Base-by-base conservation (phyloP, 345 rosid species). In the Salix udensis region DNA sequence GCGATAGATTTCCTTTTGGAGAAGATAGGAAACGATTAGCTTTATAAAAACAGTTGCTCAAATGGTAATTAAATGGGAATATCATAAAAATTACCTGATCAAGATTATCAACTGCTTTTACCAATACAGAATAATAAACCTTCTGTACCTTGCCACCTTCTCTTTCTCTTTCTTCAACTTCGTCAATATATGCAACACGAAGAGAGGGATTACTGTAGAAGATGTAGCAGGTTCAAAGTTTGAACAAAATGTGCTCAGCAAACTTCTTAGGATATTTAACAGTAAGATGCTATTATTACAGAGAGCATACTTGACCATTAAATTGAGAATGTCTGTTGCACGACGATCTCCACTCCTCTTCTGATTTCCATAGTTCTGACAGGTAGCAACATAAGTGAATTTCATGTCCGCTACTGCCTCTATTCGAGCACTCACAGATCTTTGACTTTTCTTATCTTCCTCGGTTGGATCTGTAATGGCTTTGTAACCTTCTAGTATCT, bases 321-420 rank as follows among this genome's bases (percentile, higher is more conserved):
- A 88, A 76, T 96, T 96, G 37, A 96, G 86, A 74, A 96, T 96
- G 84, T 96, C 96, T 19, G 98, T 93, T 78, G 98, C 99, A 83
- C 89, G 90, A 5, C 97, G 89, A 86, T 96, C 98, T 74, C 99
- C 95, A 83, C 85, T 91, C 71, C 94, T 85, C 88, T 96, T 96
- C 85, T 90, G 95, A 82, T 90, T 92, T 77, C 99, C 99, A 66
- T 92, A 93, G 79, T 83, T 92, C 85, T 96, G 99, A 80, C 98
- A 96, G 76, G 99, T 96, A 72, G 98, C 99, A 76, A 93, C 97
- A 65, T 89, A 96, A 44, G 95, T 92, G 83, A 96, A 96, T 86
- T 96, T 93, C 88, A 96, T 86, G 85, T 93, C 98, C 76, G 98
- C 98, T 78, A 93, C 83, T 64, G 99, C 99, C 85, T 96, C 99